phyloP scores from a whole-genome alignment of 2,329 filamentous ascomycete genomes.

The Neonectria sp. region DNA sequence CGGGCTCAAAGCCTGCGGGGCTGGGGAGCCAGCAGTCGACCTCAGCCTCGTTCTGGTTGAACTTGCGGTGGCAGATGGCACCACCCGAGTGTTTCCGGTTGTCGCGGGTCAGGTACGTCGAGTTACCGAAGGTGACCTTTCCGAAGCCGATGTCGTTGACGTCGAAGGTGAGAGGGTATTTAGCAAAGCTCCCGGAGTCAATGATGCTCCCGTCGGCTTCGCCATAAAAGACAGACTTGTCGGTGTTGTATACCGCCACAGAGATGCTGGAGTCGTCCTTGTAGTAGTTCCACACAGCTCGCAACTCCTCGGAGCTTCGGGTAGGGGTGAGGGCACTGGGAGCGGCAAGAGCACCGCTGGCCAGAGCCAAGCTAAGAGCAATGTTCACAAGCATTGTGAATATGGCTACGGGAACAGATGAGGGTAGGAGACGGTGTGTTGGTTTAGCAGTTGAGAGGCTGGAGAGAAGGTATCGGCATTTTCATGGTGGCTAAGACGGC shows the following conservation, averaged over 20 bases:
- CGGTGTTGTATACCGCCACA: slow-evolving; percentile 13
- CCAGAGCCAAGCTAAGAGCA: slow-evolving; percentile 7
- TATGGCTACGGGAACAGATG: too few relatives aligned
- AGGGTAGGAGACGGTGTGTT: not conserved
- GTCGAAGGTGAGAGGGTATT: slow-evolving; percentile 18
- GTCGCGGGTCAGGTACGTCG: slow-evolving; percentile 12
- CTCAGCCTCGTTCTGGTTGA: slow-evolving; percentile 8
- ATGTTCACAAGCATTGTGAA: slow-evolving; percentile 18
- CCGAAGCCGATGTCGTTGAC: slow-evolving; percentile 15
- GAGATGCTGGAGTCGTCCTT: slow-evolving; percentile 8
- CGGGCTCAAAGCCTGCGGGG: not conserved
- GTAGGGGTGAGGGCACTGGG: not conserved
- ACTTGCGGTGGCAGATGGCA: slow-evolving; percentile 15
- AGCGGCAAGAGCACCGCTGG: slow-evolving; percentile 12
- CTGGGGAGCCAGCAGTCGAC: slow-evolving; percentile 19
- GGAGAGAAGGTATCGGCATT: not conserved
- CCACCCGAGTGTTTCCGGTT: slow-evolving; percentile 20
- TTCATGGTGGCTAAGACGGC: not conserved
- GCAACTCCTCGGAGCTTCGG: slow-evolving; percentile 8
- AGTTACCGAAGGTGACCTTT: slow-evolving; percentile 22
- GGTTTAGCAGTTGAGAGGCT: not conserved
- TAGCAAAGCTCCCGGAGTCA: slow-evolving; percentile 1
- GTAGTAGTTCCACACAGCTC: slow-evolving; percentile 14
- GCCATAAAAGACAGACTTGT: slow-evolving; percentile 19
- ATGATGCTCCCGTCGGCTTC: slow-evolving; percentile 11